Evolutionary conservation across 2,329 filamentous ascomycete genomes (phyloP).

Genomic region (Pseudonectria buxi): DNA sequence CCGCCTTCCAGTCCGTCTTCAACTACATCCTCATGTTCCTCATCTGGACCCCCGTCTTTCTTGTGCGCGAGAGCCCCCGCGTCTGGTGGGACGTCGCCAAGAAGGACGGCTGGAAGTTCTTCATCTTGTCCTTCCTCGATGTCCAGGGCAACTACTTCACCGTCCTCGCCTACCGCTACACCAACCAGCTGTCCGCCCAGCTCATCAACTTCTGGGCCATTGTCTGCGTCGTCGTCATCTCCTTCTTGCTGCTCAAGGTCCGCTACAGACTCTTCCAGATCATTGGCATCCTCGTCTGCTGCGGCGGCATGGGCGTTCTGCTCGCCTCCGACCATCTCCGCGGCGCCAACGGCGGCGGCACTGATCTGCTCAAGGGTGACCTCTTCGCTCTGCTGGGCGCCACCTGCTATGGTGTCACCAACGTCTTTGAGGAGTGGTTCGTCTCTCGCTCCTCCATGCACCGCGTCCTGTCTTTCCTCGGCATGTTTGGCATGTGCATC

Average conservation of each 20-base stretch:
- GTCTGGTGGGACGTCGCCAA: slow-evolving; percentile 58
- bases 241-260: slow-evolving; percentile 74
- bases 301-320: slow-evolving; percentile 82
- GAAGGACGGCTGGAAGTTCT: slow-evolving; percentile 84
- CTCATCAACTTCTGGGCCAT: slow-evolving; percentile 99
- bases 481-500: slow-evolving; percentile 81
- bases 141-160: slow-evolving; percentile 98
- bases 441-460: slow-evolving; percentile 82
- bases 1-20: slow-evolving; percentile 92
- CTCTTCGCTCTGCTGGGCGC: slow-evolving; percentile 85
- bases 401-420: slow-evolving; percentile 83
- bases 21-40: slow-evolving; percentile 81
- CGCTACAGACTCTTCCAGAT: slow-evolving; percentile 87
- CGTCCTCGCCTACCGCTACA: slow-evolving; percentile 87
- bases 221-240: slow-evolving; percentile 80
- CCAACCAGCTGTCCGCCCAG: slow-evolving; percentile 86
- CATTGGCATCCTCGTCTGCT: slow-evolving; percentile 79
- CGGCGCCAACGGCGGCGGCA: slow-evolving; percentile 61
- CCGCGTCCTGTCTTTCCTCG: slow-evolving; percentile 88
- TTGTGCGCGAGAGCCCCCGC: slow-evolving; percentile 72
- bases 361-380: slow-evolving; percentile 82
- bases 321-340: slow-evolving; percentile 83
- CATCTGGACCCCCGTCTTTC: slow-evolving; percentile 73
- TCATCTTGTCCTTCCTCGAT: slow-evolving; percentile 87
- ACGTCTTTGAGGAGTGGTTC: slow-evolving; percentile 91